A percentile compares a stretch with the other conserved stretches of the same genome.
These are phyloP conservation scores for Eucalyptus globulus DNA, from an alignment of 345 rosid genomes.

Conservation along the genomic window DNA sequence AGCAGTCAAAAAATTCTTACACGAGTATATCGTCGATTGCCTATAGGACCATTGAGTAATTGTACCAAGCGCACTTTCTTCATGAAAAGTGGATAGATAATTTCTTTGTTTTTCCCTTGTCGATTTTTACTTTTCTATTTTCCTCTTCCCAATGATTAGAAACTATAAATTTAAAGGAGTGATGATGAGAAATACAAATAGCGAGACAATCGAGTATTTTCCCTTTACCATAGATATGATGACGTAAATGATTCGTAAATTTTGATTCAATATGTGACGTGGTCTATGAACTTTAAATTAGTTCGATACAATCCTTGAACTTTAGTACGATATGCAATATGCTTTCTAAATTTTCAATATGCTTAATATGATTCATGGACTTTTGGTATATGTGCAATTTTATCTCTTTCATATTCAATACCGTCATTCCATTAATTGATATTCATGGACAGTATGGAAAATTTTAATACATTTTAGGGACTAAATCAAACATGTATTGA, in stretches of 20 bases:
- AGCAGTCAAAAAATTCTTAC: background rate
- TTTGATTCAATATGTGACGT: rapidly evolving
- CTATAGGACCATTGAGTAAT: background rate
- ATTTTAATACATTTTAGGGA: background rate
- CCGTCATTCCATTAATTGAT: background rate
- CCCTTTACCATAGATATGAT: no score
- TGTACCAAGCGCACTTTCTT: background rate
- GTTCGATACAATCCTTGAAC: no score
- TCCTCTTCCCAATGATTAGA: background rate
- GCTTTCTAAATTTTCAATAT: no score
- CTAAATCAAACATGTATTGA: background rate
- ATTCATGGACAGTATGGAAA: background rate
- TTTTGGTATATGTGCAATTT: rapidly evolving
- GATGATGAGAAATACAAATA: background rate
- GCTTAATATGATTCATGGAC: rapidly evolving
- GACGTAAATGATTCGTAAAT: no score
- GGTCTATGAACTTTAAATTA: no score
- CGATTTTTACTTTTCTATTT: background rate
- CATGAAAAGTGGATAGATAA: background rate
- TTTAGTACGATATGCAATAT: no score
- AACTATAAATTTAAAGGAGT: no score
- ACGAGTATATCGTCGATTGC: background rate
- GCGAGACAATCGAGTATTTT: background rate
- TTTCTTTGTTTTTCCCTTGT: background rate
- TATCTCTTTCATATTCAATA: background rate